Evolutionary conservation across 2,329 filamentous ascomycete genomes (phyloP).

Genomic region (Calonectria henricotiae): DNA sequence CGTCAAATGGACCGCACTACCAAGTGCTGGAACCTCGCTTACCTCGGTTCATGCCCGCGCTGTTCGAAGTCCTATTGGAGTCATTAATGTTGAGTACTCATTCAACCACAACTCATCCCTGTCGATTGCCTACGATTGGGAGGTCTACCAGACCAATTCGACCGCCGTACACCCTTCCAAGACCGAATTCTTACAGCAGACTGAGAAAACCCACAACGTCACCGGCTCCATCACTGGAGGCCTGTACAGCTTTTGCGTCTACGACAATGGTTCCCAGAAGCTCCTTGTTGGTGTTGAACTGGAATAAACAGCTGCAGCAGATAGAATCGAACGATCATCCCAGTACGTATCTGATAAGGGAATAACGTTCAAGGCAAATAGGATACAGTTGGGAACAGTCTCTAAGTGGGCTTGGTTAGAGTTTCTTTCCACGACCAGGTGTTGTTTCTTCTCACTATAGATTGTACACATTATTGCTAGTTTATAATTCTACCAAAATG

Average conservation of each 20-base stretch:
- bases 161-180: neutral
- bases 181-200: neutral
- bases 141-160: conserved; percentile 16
- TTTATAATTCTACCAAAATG: neutral
- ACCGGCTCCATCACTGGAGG: conserved; percentile 6
- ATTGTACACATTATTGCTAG: neutral
- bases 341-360: neutral
- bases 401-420: too few relatives aligned
- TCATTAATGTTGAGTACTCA: neutral
- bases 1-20: conserved; percentile 5
- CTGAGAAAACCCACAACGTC: neutral
- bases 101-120: conserved; percentile 5
- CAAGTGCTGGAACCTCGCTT: neutral
- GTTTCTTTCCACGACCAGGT: too few relatives aligned
- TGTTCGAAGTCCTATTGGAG: neutral
- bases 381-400: too few relatives aligned
- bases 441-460: neutral
- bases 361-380: neutral
- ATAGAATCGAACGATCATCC: too few relatives aligned
- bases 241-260: neutral
- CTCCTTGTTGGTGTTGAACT: conserved; percentile 2
- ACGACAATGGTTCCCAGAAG: conserved; percentile 8
- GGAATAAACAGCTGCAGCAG: neutral
- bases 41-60: conserved; percentile 5
- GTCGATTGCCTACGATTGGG: neutral